phyloP scores from a whole-genome alignment of 331 rosid species.

The Rosa hybrid region DNA sequence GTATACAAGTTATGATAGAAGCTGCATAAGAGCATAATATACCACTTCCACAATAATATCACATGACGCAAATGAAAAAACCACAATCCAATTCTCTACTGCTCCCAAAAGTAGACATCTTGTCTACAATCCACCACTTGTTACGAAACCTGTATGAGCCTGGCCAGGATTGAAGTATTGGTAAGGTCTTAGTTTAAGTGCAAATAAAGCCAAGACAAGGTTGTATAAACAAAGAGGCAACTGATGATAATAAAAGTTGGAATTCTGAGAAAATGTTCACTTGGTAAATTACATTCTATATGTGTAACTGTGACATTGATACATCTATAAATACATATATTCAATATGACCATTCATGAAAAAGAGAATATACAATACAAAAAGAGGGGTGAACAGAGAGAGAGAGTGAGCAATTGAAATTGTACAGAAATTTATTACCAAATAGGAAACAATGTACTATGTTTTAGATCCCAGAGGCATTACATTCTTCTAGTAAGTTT shows the following conservation, averaged over 20 bases:
- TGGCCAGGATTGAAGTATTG: not conserved
- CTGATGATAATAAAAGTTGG: not conserved
- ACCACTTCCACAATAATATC: not conserved
- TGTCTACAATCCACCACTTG: not conserved
- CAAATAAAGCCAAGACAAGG: not conserved
- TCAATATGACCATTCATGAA: not conserved
- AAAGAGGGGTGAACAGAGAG: not conserved
- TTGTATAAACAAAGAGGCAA: not conserved
- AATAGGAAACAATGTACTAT: constrained; percentile 37
- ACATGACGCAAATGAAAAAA: not conserved
- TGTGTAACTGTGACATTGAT: not conserved
- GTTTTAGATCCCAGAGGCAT: constrained; percentile 64
- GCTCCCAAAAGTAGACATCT: not conserved
- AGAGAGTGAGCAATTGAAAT: constrained; percentile 6
- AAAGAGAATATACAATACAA: constrained; percentile 8
- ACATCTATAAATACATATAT: constrained; percentile 13
- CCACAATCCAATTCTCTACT: not conserved
- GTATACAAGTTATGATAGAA: not conserved
- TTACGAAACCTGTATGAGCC: not conserved
- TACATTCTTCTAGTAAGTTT: constrained; percentile 89
- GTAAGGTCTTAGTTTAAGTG: not conserved
- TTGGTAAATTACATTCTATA: not conserved
- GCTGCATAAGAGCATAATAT: not conserved
- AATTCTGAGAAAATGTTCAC: constrained; percentile 1
- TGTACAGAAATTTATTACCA: constrained; percentile 26